Evolutionary conservation across 225 moss, liverwort and hornwort genomes (phyloP).

Genomic region (Bryoerythrophyllum caledonicum): DNA sequence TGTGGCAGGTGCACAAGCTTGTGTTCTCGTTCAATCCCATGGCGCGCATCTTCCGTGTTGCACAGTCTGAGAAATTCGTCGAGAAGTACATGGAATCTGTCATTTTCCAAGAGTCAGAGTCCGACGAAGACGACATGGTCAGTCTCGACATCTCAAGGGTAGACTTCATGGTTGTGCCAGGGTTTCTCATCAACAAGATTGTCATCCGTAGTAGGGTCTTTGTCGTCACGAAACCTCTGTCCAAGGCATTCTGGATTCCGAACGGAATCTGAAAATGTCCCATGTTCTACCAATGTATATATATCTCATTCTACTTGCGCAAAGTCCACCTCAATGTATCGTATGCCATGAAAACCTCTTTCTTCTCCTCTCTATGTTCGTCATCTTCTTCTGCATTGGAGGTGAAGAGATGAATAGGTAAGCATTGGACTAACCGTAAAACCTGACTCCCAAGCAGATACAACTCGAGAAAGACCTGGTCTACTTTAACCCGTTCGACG

Average conservation of each 20-base stretch:
- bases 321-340: not conserved
- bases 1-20: constrained; percentile 62
- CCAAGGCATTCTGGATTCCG: constrained; percentile 6
- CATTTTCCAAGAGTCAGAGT: constrained; percentile 48
- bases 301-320: not conserved
- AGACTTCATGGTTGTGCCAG: constrained; percentile 63
- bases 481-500: no score
- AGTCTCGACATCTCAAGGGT: constrained; percentile 30
- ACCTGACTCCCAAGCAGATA: no score
- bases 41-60: constrained; percentile 49
- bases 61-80: constrained; percentile 31
- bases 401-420: no score
- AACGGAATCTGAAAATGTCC: not conserved
- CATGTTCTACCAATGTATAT: not conserved
- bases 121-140: constrained; percentile 33
- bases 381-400: no score
- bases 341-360: not conserved
- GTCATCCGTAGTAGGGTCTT: constrained; percentile 51
- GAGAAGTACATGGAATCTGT: constrained; percentile 53
- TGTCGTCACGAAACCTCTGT: constrained; percentile 30
- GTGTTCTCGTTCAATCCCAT: constrained; percentile 54
- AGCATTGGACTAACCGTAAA: no score
- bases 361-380: not conserved
- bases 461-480: no score
- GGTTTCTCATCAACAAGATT: constrained; percentile 45